Evolutionary conservation across 1,139 yeast species (phyloP), one percentile per base, ranked within the genome.

Genomic region (Candida frijolesensis): DNA sequence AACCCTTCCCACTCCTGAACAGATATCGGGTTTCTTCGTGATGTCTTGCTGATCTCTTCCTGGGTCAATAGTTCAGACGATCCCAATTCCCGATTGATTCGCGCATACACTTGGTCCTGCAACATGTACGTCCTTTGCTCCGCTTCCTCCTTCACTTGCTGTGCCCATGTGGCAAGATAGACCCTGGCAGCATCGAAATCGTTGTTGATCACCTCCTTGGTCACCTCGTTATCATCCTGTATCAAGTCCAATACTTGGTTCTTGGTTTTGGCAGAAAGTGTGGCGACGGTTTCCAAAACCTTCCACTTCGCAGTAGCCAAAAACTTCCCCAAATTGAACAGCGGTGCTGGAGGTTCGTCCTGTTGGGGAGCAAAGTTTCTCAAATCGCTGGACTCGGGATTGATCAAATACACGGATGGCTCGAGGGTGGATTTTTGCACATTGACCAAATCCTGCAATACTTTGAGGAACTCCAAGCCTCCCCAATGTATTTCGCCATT

Each of bases 91-190:
- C 80, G 79, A 45, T 82, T 82, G 43, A 89, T 73, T 44, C 84
- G 68, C 39, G 76, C 76, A 55, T 83, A 79, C 52, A 85, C 78
- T n/a, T 80, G 80, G 47, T 83, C 83, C 57, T 83, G 83, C 51
- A 89, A 71, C 57, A 83, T 79, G 54, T 81, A 80, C 58, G 76
- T 74, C 44, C 79, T 74, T 53, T 88, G 84, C 60, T 89, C 95
- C 1, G 97, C 96, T 64, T 94, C 96, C 61, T 91, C 95, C 59
- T 94, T 95, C 25, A 94, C 96, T 39, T 91, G 91, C 60, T 90
- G 81, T 0, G 99, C 98, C 99, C 99, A 94, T 71, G 91, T 91
- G 4, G 99, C 98, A 54, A 94, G 74, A 65, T 91, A 94, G 3
- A 91, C 88, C 48, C 92, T 79, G 0, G 97, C 97, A 45, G 94